Percentiles rank a stretch among this genome's conserved stretches.
Conservation (phyloP, 202 grass and related monocot species). For the Eragrostis tef region DNA sequence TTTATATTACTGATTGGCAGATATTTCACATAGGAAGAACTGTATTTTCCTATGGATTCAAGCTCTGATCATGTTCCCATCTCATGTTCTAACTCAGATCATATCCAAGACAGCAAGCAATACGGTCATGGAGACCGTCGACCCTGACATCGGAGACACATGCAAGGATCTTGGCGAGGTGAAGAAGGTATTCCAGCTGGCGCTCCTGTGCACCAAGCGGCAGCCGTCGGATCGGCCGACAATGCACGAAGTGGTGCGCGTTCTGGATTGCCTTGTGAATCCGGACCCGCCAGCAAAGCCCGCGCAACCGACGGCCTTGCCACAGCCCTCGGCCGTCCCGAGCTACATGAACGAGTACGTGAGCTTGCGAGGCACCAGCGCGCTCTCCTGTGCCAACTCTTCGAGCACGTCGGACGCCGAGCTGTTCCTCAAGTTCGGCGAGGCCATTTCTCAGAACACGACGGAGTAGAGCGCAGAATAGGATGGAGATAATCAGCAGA, state of each 20-base stretch:
- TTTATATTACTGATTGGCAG: neutral
- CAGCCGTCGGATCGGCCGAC: slow-evolving; percentile 84
- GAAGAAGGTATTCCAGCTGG: slow-evolving; percentile 89
- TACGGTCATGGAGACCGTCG: slow-evolving; percentile 84
- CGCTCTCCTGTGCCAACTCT: slow-evolving; percentile 58
- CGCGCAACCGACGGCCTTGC: slow-evolving; percentile 20
- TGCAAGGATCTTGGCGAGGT: slow-evolving; percentile 86
- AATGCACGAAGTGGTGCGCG: slow-evolving; percentile 90
- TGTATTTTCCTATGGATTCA: too few relatives aligned
- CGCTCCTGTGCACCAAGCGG: slow-evolving; percentile 84
- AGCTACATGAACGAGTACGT: slow-evolving; percentile 82
- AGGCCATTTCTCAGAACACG: slow-evolving; percentile 85
- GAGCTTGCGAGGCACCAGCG: slow-evolving; percentile 65
- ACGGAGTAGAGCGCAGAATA: slow-evolving; percentile 42
- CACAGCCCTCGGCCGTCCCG: slow-evolving; percentile 15
- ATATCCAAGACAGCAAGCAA: slow-evolving; percentile 77
- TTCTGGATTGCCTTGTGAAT: slow-evolving; percentile 73
- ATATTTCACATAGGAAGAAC: too few relatives aligned
- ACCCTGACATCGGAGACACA: slow-evolving; percentile 65
- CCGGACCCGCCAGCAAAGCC: slow-evolving; percentile 46
- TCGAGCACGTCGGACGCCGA: slow-evolving; percentile 80
- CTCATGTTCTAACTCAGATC: slow-evolving; percentile 55
- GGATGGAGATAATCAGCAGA: neutral
- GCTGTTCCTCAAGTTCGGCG: slow-evolving; percentile 92
- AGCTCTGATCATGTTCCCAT: neutral